Conservation (phyloP, 208 protist genomes). For the Trypanosoma melophagium region DNA sequence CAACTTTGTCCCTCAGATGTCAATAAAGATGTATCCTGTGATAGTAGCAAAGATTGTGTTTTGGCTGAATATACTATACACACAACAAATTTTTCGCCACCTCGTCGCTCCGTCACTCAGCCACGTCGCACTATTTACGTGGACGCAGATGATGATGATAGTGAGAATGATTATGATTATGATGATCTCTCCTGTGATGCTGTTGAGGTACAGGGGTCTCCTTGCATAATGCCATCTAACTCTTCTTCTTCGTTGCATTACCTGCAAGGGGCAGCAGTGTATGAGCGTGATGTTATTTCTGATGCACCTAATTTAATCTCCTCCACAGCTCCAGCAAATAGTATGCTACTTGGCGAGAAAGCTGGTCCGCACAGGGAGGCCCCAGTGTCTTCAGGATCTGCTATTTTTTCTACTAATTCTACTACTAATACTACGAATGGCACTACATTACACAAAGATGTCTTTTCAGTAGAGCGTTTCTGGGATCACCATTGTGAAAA, state of each 20-base stretch:
- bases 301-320: neutral
- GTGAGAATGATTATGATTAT: conserved; percentile 8
- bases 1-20: too few relatives aligned
- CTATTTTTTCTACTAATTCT: neutral
- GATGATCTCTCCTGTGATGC: neutral
- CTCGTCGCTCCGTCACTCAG: conserved; percentile 10
- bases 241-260: neutral
- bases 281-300: neutral
- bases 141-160: conserved; percentile 1
- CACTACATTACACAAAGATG: neutral
- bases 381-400: neutral
- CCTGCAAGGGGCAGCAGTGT: neutral
- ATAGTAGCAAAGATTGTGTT: conserved; percentile 2
- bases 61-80: conserved; percentile 12
- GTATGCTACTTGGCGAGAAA: neutral
- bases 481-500: neutral
- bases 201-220: conserved; percentile 19
- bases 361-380: neutral
- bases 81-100: neutral
- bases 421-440: too few relatives aligned
- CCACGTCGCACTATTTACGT: conserved; percentile 13
- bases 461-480: neutral
- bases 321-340: neutral
- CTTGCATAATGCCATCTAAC: conserved; percentile 14
- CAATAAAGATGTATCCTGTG: neutral